Evolutionary conservation across 2,329 filamentous ascomycete species (phyloP).

Genomic region (Claviceps monticola): DNA sequence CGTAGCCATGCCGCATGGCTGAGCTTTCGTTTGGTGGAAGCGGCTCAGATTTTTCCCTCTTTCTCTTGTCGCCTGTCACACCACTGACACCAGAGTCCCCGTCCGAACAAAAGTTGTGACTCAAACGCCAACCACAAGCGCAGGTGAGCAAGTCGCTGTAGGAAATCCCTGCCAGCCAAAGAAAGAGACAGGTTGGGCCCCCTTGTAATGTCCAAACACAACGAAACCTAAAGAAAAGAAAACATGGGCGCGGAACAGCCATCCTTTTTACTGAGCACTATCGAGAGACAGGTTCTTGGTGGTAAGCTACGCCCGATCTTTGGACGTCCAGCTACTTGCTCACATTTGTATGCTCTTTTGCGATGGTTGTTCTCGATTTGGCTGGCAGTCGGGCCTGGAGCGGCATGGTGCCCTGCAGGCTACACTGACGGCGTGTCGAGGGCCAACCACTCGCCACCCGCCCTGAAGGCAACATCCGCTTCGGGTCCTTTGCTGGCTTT

Average conservation of each 20-base stretch:
- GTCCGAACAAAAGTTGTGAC: background rate
- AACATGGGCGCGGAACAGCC: background rate
- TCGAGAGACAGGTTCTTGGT: background rate
- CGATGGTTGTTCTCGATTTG: background rate
- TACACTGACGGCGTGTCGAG: slow-evolving; percentile 1
- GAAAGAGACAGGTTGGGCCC: background rate
- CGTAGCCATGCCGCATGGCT: background rate
- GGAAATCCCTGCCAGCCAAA: background rate
- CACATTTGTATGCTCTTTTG: background rate
- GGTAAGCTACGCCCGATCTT: too few species aligned
- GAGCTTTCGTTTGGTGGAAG: background rate
- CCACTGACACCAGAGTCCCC: too few species aligned
- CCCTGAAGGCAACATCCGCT: slow-evolving; percentile 4
- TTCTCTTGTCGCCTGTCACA: background rate
- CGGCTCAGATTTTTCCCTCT: background rate
- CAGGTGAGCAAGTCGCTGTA: background rate
- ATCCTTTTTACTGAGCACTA: too few species aligned
- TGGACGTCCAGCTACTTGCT: background rate
- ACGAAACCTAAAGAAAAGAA: background rate
- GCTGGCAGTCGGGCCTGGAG: background rate
- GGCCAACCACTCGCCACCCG: slow-evolving; percentile 2
- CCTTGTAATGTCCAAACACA: background rate
- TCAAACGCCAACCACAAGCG: background rate
- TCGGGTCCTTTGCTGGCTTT: slow-evolving; percentile 2
- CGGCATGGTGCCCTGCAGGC: slow-evolving; percentile 1